Evolutionary conservation across 257 asterid genomes (phyloP), one percentile per base, ranked within the genome.

Genomic region (Ballota nigra): DNA sequence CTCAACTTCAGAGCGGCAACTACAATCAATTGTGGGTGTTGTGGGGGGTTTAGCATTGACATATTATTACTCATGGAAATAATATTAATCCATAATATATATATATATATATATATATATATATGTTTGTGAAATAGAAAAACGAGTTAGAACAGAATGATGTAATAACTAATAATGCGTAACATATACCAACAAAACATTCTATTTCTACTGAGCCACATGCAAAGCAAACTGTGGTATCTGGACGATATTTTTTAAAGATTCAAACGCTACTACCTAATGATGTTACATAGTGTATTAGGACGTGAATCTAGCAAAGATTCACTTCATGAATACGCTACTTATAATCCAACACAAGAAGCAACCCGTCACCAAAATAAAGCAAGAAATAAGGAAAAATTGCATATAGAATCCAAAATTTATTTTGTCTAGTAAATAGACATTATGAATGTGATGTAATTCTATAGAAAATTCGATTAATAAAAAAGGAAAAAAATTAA

Each of bases 241-340:
- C 59, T 61, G 61, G 85, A 75, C 84, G 78, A 36, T 24, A 41
- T 83, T 36, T 36, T 53, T 16, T 76, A 65, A 67, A 59, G 68
- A 78, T 80, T 71, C 83, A 75, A 16, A 16, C 19, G 0, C 34
- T 31, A 18, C 8, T 36, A 20, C 16, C 3, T 6, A 45, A 47
- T 33, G 8, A 33, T 33, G 38, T 33, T 33, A 33, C 38, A 33
- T 11, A 60, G 66, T 77, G 84, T 59, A 83, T 72, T n/a, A 3
- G 55, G 87, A 59, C 78, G 79, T 72, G 66, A 72, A 77, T 69
- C 58, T 43, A 49, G 62, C 52, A 79, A 26, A 66, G 31, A 63
- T 77, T 72, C 82, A 49, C 70, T 31, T 49, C 43, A 31, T 63
- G 67, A 57, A 56, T 28, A 12, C 23, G 43, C 15, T 28, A 11